Evolutionary conservation across 768 basidiomycete genomes (phyloP).

Genomic region (Chlorophyllum brunneum): DNA sequence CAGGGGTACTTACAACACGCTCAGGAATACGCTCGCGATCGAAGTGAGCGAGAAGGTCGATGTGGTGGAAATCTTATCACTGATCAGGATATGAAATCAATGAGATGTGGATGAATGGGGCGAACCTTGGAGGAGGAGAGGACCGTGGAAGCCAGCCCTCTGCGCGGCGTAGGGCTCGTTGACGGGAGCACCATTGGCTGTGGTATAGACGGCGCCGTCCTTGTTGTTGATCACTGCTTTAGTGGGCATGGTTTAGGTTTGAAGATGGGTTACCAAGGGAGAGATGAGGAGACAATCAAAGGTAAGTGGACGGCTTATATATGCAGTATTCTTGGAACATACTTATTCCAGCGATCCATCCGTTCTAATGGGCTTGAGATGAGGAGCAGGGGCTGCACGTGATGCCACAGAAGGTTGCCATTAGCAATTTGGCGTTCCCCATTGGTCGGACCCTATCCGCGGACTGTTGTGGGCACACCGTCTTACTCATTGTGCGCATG

Average conservation of each 20-base stretch:
- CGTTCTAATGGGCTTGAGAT: neutral
- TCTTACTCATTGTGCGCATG: no score
- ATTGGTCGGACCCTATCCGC: neutral
- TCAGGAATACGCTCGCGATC: constrained; percentile 96
- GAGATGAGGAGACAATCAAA: constrained; percentile 9
- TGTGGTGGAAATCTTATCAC: constrained; percentile 74
- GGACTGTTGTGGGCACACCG: no score
- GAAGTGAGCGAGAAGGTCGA: constrained; percentile 89
- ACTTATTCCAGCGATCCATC: neutral
- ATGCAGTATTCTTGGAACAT: constrained; percentile 1
- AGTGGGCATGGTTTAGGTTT: constrained; percentile 53
- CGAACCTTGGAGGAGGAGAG: constrained; percentile 85
- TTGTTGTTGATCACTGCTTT: constrained; percentile 48
- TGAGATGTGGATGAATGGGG: constrained; percentile 3
- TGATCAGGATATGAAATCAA: constrained; percentile 15
- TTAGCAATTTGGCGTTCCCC: neutral
- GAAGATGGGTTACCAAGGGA: constrained; percentile 15
- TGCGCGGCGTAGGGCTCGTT: constrained; percentile 76
- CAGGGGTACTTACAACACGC: constrained; percentile 61
- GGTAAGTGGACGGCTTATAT: neutral
- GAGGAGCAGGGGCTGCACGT: neutral
- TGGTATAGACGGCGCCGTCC: constrained; percentile 73
- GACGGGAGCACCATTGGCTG: constrained; percentile 79
- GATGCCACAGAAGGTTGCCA: neutral
- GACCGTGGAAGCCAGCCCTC: constrained; percentile 69